Percentiles rank a stretch among this genome's conserved stretches.
These are phyloP conservation scores for Trichomonas gallinae DNA, from an alignment of 208 protist genomes.

Conservation along the genomic window DNA sequence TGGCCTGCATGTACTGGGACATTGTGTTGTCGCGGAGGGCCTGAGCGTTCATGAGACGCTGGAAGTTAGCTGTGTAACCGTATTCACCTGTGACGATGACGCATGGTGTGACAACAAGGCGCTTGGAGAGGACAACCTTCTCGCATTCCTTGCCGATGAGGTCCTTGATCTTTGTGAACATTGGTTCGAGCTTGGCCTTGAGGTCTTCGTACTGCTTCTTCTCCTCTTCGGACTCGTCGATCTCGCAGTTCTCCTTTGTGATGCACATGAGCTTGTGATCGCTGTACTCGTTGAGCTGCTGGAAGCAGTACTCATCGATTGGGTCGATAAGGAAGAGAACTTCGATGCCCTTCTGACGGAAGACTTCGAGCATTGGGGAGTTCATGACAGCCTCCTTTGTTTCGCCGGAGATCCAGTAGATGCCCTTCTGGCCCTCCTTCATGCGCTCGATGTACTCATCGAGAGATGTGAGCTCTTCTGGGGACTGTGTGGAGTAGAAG, in stretches of 20 bases:
- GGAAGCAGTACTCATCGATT: constrained; percentile 92
- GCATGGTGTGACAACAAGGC: constrained; percentile 82
- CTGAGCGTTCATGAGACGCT: constrained; percentile 98
- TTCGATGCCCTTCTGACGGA: constrained; percentile 70
- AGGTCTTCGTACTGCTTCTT: constrained; percentile 81
- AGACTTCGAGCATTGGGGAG: constrained; percentile 84
- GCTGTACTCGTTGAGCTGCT: constrained; percentile 89
- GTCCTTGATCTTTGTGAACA: constrained; percentile 92
- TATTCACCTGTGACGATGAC: constrained; percentile 90
- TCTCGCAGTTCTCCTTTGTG: constrained; percentile 92
- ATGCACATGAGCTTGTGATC: constrained; percentile 93
- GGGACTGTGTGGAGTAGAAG: constrained; percentile 70
- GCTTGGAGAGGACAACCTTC: constrained; percentile 83
- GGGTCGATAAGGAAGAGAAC: constrained; percentile 89
- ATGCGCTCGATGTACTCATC: constrained; percentile 57
- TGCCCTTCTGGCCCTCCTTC: constrained; percentile 85
- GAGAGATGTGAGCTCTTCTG: constrained; percentile 38
- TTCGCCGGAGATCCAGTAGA: constrained; percentile 97
- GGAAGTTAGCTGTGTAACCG: constrained; percentile 96
- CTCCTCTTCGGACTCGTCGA: constrained; percentile 83
- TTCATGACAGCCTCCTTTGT: constrained; percentile 59
- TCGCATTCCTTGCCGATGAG: constrained; percentile 95
- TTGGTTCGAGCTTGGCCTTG: constrained; percentile 68
- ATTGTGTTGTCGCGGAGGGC: constrained; percentile 83
- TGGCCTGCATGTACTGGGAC: constrained; percentile 83